These are phyloP conservation scores for Thelonectria olida DNA, from an alignment of 2,329 filamentous ascomycete genomes.

Conservation along the genomic window DNA sequence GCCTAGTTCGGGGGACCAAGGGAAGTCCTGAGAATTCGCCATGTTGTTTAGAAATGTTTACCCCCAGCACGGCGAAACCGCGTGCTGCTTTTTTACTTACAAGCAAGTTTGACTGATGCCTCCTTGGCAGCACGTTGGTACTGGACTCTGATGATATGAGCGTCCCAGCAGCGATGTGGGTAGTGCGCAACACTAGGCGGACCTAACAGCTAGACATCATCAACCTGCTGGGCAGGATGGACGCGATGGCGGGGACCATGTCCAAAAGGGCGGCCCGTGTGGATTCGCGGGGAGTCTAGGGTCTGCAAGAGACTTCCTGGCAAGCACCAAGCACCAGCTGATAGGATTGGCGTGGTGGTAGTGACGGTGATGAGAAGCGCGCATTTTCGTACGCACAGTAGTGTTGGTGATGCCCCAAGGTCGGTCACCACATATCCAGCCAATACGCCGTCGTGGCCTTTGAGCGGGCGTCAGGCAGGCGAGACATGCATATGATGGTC, in stretches of 20 bases:
- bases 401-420: neutral
- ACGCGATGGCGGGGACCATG: constrained; percentile 4
- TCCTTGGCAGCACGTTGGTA: constrained; percentile 12
- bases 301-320: constrained; percentile 8
- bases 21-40: neutral
- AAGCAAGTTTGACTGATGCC: constrained; percentile 1
- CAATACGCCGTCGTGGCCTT: neutral
- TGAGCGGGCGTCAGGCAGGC: constrained; percentile 1
- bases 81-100: neutral
- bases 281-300: constrained; percentile 14
- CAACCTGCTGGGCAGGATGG: constrained; percentile 3
- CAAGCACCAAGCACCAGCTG: neutral
- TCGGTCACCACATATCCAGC: neutral
- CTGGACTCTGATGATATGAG: constrained; percentile 9
- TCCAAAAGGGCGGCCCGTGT: constrained; percentile 16
- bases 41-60: neutral
- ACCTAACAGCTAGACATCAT: constrained; percentile 9
- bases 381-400: neutral
- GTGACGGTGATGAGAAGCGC: neutral
- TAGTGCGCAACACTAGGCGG: constrained; percentile 4
- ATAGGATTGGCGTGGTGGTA: neutral
- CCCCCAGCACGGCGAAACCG: constrained; percentile 2
- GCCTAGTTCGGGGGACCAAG: no score
- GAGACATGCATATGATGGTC: constrained; percentile 10
- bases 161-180: constrained; percentile 4